A percentile compares a stretch with the other conserved stretches of the same genome.
Conservation (phyloP, 768 basidiomycete genomes). For the Mycena capillaripes region DNA sequence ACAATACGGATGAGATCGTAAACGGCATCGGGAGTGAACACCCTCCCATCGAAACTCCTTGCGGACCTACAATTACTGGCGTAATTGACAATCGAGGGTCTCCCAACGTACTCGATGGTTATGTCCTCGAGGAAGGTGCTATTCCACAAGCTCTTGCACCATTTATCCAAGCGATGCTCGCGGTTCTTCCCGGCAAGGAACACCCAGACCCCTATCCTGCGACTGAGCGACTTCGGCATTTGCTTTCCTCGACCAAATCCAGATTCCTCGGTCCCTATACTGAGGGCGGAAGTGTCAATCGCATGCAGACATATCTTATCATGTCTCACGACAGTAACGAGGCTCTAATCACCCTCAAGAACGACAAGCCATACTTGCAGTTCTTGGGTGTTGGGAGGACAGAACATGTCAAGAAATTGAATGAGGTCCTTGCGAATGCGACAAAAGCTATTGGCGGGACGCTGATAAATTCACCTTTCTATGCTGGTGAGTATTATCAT, state of each 20-base stretch:
- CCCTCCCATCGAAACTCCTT: slow-evolving; percentile 22
- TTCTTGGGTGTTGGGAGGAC: slow-evolving; percentile 37
- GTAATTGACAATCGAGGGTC: slow-evolving; percentile 38
- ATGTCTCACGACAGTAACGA: slow-evolving; percentile 41
- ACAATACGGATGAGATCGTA: slow-evolving; percentile 37
- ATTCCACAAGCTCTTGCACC: slow-evolving; percentile 35
- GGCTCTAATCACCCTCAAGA: slow-evolving; percentile 26
- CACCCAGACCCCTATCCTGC: slow-evolving; percentile 18
- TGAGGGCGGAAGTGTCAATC: slow-evolving; percentile 28
- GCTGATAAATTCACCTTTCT: slow-evolving; percentile 33
- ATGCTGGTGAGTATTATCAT: slow-evolving; percentile 15
- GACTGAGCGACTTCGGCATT: slow-evolving; percentile 17
- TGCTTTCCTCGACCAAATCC: slow-evolving; percentile 18
- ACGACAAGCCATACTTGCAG: slow-evolving; percentile 36
- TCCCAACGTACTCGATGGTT: slow-evolving; percentile 37
- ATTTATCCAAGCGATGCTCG: slow-evolving; percentile 37
- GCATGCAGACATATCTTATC: slow-evolving; percentile 39
- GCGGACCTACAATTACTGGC: slow-evolving; percentile 38
- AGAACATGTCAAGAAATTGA: slow-evolving; percentile 32
- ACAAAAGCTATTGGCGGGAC: slow-evolving; percentile 37
- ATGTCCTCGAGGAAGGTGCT: slow-evolving; percentile 39
- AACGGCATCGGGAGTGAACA: slow-evolving; percentile 34
- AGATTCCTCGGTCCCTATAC: slow-evolving; percentile 34
- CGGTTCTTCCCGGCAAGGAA: slow-evolving; percentile 28
- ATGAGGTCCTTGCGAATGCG: slow-evolving; percentile 31